A percentile compares a stretch with the other conserved stretches of the same genome.
Conservation (phyloP, 1,284 basidiomycete species). For the Ganoderma resinaceum region DNA sequence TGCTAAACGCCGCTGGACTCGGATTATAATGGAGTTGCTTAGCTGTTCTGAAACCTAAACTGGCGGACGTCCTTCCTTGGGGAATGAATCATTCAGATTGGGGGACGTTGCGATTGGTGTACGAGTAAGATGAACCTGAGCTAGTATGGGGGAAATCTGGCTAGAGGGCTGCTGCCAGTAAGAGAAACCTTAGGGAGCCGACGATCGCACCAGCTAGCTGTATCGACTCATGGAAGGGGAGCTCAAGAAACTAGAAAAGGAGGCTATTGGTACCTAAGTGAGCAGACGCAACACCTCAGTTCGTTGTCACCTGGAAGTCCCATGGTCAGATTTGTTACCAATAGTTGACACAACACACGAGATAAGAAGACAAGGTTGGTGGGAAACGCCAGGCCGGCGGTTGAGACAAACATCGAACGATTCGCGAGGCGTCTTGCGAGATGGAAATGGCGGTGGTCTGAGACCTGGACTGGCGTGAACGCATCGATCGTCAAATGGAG, state of each 20-base stretch:
- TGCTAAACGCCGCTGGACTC: no score
- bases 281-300: not conserved
- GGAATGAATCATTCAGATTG: not conserved
- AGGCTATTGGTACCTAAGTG: not conserved
- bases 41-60: not conserved
- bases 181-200: not conserved
- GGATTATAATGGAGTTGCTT: not conserved
- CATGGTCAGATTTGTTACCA: not conserved
- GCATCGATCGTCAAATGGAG: not conserved
- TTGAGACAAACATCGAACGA: not conserved
- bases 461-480: not conserved
- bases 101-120: not conserved
- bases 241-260: not conserved
- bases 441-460: not conserved
- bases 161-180: not conserved
- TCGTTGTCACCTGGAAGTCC: not conserved
- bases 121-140: not conserved
- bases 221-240: not conserved
- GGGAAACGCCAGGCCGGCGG: not conserved
- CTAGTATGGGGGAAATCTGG: not conserved
- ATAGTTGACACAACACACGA: not conserved
- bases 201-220: not conserved
- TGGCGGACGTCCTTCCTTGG: not conserved
- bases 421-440: not conserved
- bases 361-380: constrained; percentile 6